Base-by-base conservation (phyloP, 441 rosid genomes). In the Croton laevigatus region DNA sequence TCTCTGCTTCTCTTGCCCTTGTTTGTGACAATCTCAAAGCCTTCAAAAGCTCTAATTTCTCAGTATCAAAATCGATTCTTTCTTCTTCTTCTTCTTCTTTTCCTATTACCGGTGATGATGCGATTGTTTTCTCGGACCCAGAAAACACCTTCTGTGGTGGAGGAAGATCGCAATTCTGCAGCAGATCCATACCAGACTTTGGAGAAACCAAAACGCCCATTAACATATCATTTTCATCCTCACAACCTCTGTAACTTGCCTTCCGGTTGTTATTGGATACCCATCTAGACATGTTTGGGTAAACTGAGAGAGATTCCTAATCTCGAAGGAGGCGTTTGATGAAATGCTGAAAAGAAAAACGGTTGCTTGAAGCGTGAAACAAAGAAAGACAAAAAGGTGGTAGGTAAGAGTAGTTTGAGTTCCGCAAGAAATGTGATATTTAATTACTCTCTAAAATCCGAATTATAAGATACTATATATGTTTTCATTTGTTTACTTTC, bases 91-190 rank as follows among this genome's bases (percentile, higher is more conserved):
- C 65, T 57, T 44, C 32, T 8, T 22, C 9, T 23, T 45, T 65
- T 75, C 40, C 51, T 71, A 42, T 42, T 80, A 69, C 59, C 1
- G 85, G 72, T 13, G 80, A 77, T 13, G 80, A 77, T 0, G 65
- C 1, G 23, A 65, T 68, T 46, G 67, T 71, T 62, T 72, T 81
- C 23, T 81, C 80, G 5, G 73, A 59, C 60, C 86, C 81, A 0
- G 80, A 59, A 59, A 83, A 85, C 6, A 87, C 80, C 83, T 85
- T 86, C 49, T 67, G 7, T 3, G 91, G 93, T 0, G 89, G 87
- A 69, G 91, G 89, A 22, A 86, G 84, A 77, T 86, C 93, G 42
- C 93, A 86, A 61, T 88, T 88, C 73, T 80, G 90, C 81, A 88
- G 65, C 10, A 85, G 60, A 5, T 82, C 86, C 14, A 55, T 2